These are phyloP conservation scores for Didymella glomerata DNA, from an alignment of 2,329 filamentous ascomycete species.

Conservation along the genomic window DNA sequence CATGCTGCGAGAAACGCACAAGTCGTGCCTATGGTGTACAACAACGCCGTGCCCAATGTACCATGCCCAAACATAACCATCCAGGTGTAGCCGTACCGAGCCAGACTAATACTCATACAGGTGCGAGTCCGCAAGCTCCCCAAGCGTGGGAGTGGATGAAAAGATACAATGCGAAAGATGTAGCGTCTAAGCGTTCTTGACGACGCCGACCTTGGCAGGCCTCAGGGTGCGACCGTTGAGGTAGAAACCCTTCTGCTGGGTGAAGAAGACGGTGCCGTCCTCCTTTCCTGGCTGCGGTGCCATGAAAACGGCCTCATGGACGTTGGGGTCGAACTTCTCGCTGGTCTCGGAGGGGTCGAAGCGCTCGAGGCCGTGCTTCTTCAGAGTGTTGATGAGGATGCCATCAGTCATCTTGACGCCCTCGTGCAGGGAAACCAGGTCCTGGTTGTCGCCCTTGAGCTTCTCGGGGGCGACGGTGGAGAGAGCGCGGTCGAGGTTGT, in stretches of 20 bases:
- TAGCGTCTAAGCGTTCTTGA: constrained; percentile 72
- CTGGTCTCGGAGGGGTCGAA: constrained; percentile 76
- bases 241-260: constrained; percentile 94
- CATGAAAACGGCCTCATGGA: constrained; percentile 97
- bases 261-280: constrained; percentile 87
- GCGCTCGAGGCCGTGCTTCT: constrained; percentile 92
- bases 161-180: neutral
- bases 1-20: constrained; percentile 2
- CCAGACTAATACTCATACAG: constrained; percentile 21
- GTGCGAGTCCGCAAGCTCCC: constrained; percentile 4
- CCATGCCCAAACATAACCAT: constrained; percentile 16
- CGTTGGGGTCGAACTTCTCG: constrained; percentile 94
- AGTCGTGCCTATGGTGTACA: constrained; percentile 5
- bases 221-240: constrained; percentile 89
- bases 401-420: constrained; percentile 95
- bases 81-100: constrained; percentile 18
- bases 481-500: constrained; percentile 96
- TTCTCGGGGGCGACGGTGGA: constrained; percentile 78
- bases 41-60: constrained; percentile 25
- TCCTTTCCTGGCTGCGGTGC: constrained; percentile 86
- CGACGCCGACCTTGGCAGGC: constrained; percentile 94
- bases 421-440: constrained; percentile 81
- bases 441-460: constrained; percentile 71
- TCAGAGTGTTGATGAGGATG: constrained; percentile 85
- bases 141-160: neutral